Evolutionary conservation across 148 eudicot genomes (phyloP).

Genomic region (Rhododendron williamsianum): DNA sequence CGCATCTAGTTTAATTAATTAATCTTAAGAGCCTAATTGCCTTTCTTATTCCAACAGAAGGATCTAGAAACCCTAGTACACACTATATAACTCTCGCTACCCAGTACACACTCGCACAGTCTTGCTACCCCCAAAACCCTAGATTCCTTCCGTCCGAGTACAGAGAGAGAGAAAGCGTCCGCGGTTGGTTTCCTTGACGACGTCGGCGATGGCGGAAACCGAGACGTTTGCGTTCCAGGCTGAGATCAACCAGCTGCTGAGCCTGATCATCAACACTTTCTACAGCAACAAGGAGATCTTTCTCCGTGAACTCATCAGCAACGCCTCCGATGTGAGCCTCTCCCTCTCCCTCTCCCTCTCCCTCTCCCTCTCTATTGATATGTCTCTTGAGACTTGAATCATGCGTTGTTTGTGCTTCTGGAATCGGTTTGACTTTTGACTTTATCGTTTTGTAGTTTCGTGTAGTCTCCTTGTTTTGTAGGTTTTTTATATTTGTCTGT

Average conservation of each 20-base stretch:
- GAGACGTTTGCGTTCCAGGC: conserved; percentile 81
- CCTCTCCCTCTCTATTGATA: neutral
- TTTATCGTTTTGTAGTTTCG: neutral
- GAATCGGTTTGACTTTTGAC: neutral
- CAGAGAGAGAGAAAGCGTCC: neutral
- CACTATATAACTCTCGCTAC: conserved; percentile 21
- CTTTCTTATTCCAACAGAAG: conserved; percentile 28
- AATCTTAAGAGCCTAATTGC: neutral
- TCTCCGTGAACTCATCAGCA: conserved; percentile 70
- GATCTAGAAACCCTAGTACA: conserved; percentile 63
- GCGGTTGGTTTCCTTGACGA: neutral
- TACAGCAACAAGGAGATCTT: conserved; percentile 77
- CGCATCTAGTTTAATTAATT: neutral
- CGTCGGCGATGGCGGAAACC: conserved; percentile 37
- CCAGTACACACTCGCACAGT: neutral
- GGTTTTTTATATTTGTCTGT: neutral
- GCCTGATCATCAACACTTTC: conserved; percentile 69
- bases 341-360: too few relatives aligned
- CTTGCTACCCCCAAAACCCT: neutral
- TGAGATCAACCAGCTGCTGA: conserved; percentile 67
- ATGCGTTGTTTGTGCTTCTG: neutral
- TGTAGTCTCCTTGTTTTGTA: too few relatives aligned
- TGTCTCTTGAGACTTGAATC: neutral
- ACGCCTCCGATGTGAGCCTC: conserved; percentile 56
- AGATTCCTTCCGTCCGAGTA: neutral